Evolutionary conservation across 2,329 filamentous ascomycete genomes (phyloP), one percentile per base, ranked within the genome.

Genomic region (Trichophyton schoenleinii): DNA sequence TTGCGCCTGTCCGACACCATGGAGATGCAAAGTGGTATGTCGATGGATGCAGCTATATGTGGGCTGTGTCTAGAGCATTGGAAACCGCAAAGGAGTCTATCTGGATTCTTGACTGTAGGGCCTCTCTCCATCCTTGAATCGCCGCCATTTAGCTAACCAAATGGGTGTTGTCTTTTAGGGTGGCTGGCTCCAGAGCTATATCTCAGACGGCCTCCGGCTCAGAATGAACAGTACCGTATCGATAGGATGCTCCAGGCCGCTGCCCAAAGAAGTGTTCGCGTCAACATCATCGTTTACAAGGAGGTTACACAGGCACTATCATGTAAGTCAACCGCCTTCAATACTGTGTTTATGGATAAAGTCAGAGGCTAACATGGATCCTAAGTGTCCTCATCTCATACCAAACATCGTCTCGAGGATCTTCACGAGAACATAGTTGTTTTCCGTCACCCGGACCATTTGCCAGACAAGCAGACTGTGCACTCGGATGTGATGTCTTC

Each of bases 21-120:
- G 96, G 97, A 73, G 80, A 88, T 62, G 80, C 94, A 71, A 97
- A 97, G 77, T 99, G 92, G 91, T 97, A 96, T 74, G 89, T 97
- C 9, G 94, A 97, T 71, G 94, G 91, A 2, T 81, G 91, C 64
- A 88, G 97, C 75, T 99, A 99, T 74, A 95, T 94, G 73, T 96
- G 91, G 86, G 87, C 94, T 18, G 91, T 99, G 9, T 95, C 91
- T 0, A 84, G 87, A 38, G 92, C 91, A 0, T 80, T 97, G n/a
- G 91, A 97, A 65, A 81, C 86, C 63, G 94, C 94, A 42, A 88
- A 88, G 69, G 92, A 97, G 75, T 87, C 87, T 53, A 96, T 99
- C 67, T 99, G 97, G 74, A 95, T 99, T 66, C 87, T 81, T 63
- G 94, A 97, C 70, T 99, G 65, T 95, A 90, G 89, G 62, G 34